Conservation (phyloP, 306 rosid genomes). For the Astragalus glycyphyllos region DNA sequence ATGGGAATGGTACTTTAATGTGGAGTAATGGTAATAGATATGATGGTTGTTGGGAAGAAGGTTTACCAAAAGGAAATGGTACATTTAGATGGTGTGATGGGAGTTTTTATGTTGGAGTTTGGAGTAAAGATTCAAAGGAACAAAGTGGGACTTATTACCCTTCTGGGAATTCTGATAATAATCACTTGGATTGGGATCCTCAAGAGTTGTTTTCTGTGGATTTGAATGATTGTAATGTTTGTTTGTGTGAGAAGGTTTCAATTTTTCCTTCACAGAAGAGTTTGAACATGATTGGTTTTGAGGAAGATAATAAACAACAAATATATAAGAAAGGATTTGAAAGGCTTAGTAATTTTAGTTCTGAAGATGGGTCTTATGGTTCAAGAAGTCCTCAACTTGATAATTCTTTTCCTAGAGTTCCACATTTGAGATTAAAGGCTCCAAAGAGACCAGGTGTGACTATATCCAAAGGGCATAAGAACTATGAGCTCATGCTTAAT, state of each 20-base stretch:
- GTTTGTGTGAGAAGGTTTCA: conserved; percentile 59
- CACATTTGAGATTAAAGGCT: conserved; percentile 50
- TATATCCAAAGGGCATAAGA: conserved; percentile 89
- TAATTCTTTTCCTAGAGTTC: conserved; percentile 44
- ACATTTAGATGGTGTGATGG: conserved; percentile 82
- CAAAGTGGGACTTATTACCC: conserved; percentile 79
- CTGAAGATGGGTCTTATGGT: conserved; percentile 53
- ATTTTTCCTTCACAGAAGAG: conserved; percentile 82
- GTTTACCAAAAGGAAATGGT: conserved; percentile 85
- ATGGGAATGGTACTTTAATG: conserved; percentile 81
- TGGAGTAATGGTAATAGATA: conserved; percentile 77
- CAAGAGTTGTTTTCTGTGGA: conserved; percentile 54
- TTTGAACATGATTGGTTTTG: conserved; percentile 49
- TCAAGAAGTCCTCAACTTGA: conserved; percentile 47
- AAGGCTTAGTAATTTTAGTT: conserved; percentile 56
- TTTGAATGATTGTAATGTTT: conserved; percentile 55
- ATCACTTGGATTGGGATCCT: conserved; percentile 67
- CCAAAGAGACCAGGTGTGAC: conserved; percentile 76
- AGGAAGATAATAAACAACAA: conserved; percentile 36
- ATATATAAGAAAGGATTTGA: conserved; percentile 44
- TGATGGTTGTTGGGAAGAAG: conserved; percentile 93
- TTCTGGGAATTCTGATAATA: conserved; percentile 32
- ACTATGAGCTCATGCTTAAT: conserved; percentile 95
- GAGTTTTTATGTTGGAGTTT: conserved; percentile 79
- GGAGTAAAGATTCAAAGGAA: conserved; percentile 71